A percentile compares a stretch with the other conserved stretches of the same genome.
Conservation (phyloP, 192 early-diverging fungal genomes). For the Coemansia sp. region DNA sequence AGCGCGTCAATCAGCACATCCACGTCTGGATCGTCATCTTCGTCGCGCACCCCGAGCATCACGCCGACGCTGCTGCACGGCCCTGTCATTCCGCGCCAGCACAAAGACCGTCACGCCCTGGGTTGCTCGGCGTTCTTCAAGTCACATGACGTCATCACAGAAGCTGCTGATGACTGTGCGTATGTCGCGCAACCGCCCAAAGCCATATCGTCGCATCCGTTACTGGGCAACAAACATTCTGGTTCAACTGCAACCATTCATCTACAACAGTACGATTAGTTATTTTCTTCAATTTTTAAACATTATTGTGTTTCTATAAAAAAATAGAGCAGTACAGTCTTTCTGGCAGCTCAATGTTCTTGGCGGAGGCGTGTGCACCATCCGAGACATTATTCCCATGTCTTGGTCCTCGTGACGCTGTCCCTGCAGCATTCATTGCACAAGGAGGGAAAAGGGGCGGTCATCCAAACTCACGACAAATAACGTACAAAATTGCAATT, state of each 20-base stretch:
- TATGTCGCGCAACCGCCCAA: not conserved
- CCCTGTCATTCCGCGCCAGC: slow-evolving; percentile 34
- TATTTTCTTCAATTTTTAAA: not conserved
- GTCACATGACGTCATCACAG: slow-evolving; percentile 25
- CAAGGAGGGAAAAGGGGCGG: too few species aligned
- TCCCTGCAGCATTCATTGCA: too few species aligned
- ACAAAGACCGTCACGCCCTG: slow-evolving; percentile 14
- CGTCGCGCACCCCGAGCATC: slow-evolving; percentile 24
- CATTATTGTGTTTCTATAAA: too few species aligned
- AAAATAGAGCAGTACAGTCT: too few species aligned
- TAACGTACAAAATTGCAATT: too few species aligned
- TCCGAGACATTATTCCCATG: too few species aligned
- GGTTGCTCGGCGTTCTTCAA: slow-evolving; percentile 16
- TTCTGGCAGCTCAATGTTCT: too few species aligned
- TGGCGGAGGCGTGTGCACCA: too few species aligned
- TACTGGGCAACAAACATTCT: slow-evolving; percentile 7
- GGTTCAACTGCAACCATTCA: slow-evolving; percentile 35
- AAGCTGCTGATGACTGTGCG: not conserved
- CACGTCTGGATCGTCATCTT: slow-evolving; percentile 10
- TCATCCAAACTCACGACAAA: too few species aligned
- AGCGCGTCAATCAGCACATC: slow-evolving; percentile 21
- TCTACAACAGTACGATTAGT: slow-evolving; percentile 26
- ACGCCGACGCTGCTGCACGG: slow-evolving; percentile 29
- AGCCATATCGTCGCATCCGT: not conserved
- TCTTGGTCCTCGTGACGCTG: too few species aligned